Evolutionary conservation across 2,329 filamentous ascomycete genomes (phyloP), one percentile per base, ranked within the genome.

Genomic region (Sarocladiaceae sp.): DNA sequence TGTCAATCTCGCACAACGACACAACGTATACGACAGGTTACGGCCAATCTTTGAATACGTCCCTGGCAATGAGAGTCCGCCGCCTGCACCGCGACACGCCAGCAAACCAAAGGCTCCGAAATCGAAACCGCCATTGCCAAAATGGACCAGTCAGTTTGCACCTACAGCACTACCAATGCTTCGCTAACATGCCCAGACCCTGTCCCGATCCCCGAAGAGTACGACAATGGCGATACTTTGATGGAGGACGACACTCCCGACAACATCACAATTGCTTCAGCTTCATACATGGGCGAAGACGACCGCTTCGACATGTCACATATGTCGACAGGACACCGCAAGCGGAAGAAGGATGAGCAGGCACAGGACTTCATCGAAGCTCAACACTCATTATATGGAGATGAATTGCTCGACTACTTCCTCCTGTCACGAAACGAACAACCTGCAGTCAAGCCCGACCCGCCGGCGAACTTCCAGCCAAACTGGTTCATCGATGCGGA

Each of bases 331-430:
- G 77, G 76, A 22, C 79, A 80, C 57, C 73, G 80, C 55, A 96
- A 96, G 71, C 83, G 92, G 55, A 95, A 95, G 73, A 80, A 90
- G 20, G 80, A 85, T 52, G 86, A 82, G 57, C 67, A 73, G 37
- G 68, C 79, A 74, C 47, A 50, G 26, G 74, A 84, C 66, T 63
- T 82, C 55, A 84, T 82, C 7, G 89, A 95, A 58, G 88, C 92
- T 64, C 87, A 94, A 59, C 92, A 97, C 66, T 86, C 89, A 25
- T 77, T 96, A 22, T 99, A 96, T 70, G 90, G 91, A 15, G 94
- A 99, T 58, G 89, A 94, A 60, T 79, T 99, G 23, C 77, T 99
- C 31, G 94, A 99, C 68, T 99, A 97, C 71, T 99, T 97, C 63
- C 86, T 97, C 71, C 84, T 93, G 40, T 84, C 88, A 50, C 86